Conservation (phyloP, 495 filamentous ascomycete species). For the Xylaria curta region DNA sequence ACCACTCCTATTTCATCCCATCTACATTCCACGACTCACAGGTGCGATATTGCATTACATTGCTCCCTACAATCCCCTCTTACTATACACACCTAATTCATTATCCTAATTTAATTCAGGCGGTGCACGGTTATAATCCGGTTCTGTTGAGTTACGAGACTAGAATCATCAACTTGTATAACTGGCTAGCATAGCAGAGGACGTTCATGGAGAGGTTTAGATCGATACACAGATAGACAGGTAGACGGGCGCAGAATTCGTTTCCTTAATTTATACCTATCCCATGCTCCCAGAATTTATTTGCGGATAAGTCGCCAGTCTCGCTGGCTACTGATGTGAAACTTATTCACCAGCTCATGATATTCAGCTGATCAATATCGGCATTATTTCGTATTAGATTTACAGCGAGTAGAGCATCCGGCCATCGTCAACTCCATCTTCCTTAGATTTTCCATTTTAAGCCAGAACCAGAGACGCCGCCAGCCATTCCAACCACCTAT, state of each 20-base stretch:
- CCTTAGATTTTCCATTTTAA: neutral
- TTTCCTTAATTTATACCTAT: neutral
- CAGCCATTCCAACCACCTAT: neutral
- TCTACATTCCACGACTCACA: neutral
- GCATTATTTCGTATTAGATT: neutral
- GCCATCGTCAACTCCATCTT: neutral
- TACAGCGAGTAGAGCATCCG: neutral
- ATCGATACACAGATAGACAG: constrained; percentile 5
- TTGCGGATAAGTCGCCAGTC: neutral
- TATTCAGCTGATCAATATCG: neutral
- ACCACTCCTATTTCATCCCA: neutral
- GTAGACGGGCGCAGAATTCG: neutral
- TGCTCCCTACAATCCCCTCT: neutral
- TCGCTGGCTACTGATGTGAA: neutral
- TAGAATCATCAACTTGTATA: neutral
- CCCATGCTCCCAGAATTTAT: neutral
- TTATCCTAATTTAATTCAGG: neutral
- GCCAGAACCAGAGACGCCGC: neutral
- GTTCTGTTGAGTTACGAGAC: neutral
- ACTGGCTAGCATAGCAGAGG: neutral
- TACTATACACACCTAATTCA: neutral
- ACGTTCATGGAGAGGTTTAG: neutral
- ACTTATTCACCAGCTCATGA: neutral
- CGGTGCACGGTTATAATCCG: neutral
- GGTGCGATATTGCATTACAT: neutral